Percentiles rank a stretch among this genome's conserved stretches.
phyloP scores from a whole-genome alignment of 768 basidiomycete genomes.

The Suillus hirtellus region DNA sequence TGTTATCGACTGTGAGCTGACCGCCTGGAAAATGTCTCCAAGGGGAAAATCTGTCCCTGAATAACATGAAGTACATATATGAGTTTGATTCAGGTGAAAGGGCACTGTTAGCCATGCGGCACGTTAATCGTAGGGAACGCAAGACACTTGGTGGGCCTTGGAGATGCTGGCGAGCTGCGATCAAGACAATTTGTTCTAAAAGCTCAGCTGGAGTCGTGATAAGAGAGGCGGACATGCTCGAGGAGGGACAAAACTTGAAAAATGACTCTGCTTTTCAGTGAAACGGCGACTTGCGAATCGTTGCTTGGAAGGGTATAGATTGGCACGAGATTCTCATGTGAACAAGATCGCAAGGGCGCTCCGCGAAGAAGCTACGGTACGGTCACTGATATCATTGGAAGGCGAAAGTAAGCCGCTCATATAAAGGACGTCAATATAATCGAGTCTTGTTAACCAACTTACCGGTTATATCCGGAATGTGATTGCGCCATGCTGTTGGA shows the following conservation, averaged over 20 bases:
- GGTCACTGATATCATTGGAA: slow-evolving; percentile 15
- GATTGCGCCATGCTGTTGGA: slow-evolving; percentile 22
- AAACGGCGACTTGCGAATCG: slow-evolving; percentile 28
- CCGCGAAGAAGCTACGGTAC: slow-evolving; percentile 1
- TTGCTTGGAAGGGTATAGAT: slow-evolving; percentile 29
- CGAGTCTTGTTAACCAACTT: slow-evolving; percentile 1
- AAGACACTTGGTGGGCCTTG: slow-evolving; percentile 37
- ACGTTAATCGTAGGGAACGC: slow-evolving; percentile 33
- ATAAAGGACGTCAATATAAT: not conserved
- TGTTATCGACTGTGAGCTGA: slow-evolving; percentile 29
- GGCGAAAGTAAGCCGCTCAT: slow-evolving; percentile 11
- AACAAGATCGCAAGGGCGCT: slow-evolving; percentile 13
- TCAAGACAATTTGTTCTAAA: slow-evolving; percentile 37
- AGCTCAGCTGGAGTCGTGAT: slow-evolving; percentile 35
- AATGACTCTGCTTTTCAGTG: slow-evolving; percentile 25
- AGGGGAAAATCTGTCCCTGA: slow-evolving; percentile 49
- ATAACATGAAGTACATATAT: slow-evolving; percentile 40
- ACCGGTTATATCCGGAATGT: slow-evolving; percentile 20
- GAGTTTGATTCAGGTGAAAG: slow-evolving; percentile 28
- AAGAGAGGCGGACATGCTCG: slow-evolving; percentile 35
- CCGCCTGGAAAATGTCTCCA: slow-evolving; percentile 36
- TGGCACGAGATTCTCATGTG: slow-evolving; percentile 31
- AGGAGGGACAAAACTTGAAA: slow-evolving; percentile 14
- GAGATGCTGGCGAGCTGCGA: slow-evolving; percentile 29
- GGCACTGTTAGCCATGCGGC: slow-evolving; percentile 31